phyloP scores from a whole-genome alignment of 768 basidiomycete genomes.

The Amanita phalloides region DNA sequence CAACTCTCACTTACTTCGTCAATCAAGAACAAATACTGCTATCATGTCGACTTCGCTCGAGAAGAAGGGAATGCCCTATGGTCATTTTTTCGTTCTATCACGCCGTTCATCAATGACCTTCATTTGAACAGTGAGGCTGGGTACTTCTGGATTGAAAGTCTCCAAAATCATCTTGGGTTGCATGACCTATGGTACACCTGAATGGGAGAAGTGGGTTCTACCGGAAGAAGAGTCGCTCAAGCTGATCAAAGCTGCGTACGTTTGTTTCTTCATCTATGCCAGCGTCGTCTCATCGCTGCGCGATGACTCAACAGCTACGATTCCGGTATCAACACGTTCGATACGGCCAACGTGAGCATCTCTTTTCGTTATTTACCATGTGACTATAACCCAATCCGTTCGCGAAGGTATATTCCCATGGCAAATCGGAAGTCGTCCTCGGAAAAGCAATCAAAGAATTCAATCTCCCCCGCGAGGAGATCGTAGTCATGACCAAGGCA shows the following conservation, averaged over 20 bases:
- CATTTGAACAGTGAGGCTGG: constrained; percentile 27
- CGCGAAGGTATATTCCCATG: constrained; percentile 55
- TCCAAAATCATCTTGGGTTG: constrained; percentile 57
- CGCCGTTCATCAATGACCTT: neutral
- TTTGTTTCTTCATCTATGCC: neutral
- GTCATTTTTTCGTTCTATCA: constrained; percentile 1
- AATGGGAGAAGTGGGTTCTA: constrained; percentile 40
- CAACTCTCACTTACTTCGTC: no score
- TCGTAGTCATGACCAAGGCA: constrained; percentile 69
- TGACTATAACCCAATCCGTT: neutral
- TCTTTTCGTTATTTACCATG: neutral
- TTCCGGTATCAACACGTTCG: constrained; percentile 54
- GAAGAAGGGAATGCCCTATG: constrained; percentile 15
- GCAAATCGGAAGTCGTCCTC: constrained; percentile 52
- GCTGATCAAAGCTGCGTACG: constrained; percentile 40
- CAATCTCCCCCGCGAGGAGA: constrained; percentile 58
- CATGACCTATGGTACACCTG: constrained; percentile 45
- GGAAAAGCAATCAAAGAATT: constrained; percentile 64
- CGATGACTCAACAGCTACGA: constrained; percentile 30
- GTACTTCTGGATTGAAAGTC: constrained; percentile 48
- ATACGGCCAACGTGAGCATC: constrained; percentile 36
- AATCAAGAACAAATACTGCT: no score
- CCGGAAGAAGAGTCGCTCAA: constrained; percentile 38
- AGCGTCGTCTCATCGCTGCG: neutral
- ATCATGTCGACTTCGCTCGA: no score